Evolutionary conservation across 2,329 filamentous ascomycete genomes (phyloP).

Genomic region (Hymenoscyphus occultus): DNA sequence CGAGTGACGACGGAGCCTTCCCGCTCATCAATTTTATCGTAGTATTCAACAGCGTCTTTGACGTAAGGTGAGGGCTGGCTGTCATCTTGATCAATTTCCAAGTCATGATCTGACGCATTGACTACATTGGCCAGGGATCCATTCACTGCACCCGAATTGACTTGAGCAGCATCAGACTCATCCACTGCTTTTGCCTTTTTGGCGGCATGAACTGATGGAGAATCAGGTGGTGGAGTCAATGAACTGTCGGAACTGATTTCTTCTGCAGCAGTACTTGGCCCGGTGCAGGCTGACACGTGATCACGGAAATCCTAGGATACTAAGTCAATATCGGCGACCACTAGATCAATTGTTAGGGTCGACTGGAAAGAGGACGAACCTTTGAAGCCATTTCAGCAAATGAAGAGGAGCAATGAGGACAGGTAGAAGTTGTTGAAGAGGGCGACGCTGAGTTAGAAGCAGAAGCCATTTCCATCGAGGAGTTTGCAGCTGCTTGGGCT

Average conservation of each 20-base stretch:
- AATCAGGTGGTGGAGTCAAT: constrained; percentile 26
- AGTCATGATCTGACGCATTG: constrained; percentile 10
- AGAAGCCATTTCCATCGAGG: constrained; percentile 8
- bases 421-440: constrained; percentile 11
- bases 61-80: constrained; percentile 20
- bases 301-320: constrained; percentile 28
- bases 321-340: constrained; percentile 22
- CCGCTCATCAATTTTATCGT: constrained; percentile 26
- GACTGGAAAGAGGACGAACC: constrained; percentile 9
- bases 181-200: constrained; percentile 4
- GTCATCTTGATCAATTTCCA: constrained; percentile 5
- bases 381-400: constrained; percentile 16
- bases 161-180: constrained; percentile 4
- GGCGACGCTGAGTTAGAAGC: constrained; percentile 11
- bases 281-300: constrained; percentile 33
- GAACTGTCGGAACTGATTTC: constrained; percentile 25
- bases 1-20: constrained; percentile 19
- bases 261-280: constrained; percentile 20
- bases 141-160: constrained; percentile 16
- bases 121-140: constrained; percentile 8
- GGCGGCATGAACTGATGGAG: constrained; percentile 12
- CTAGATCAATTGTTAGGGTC: constrained; percentile 3
- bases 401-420: constrained; percentile 16
- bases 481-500: constrained; percentile 9
- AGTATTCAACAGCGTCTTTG: constrained; percentile 26